These are phyloP conservation scores for Dryas integrifolia DNA, from an alignment of 331 rosid species.

Conservation along the genomic window DNA sequence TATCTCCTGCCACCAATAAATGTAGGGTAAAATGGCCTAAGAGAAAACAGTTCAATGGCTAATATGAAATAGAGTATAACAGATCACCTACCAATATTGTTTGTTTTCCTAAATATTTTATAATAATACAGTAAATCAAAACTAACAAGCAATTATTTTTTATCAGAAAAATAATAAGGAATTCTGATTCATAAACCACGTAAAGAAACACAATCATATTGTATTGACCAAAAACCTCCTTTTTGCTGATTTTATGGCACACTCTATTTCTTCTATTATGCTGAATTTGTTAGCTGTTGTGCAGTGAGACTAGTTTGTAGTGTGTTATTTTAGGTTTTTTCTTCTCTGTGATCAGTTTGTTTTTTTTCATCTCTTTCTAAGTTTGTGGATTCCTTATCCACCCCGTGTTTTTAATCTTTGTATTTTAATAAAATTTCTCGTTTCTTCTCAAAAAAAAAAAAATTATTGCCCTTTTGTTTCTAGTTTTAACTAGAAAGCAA, in stretches of 20 bases:
- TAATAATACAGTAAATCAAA: not conserved
- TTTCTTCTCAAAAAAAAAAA: too few relatives aligned
- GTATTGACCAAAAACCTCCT: not conserved
- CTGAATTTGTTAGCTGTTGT: too few relatives aligned
- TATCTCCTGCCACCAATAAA: not conserved
- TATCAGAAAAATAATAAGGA: not conserved
- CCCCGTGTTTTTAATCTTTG: too few relatives aligned
- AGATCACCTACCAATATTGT: not conserved
- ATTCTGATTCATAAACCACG: conserved; percentile 1
- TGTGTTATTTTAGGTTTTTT: too few relatives aligned
- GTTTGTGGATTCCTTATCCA: too few relatives aligned
- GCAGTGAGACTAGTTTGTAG: too few relatives aligned
- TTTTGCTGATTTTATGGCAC: not conserved
- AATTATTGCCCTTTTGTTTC: not conserved
- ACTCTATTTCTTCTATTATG: too few relatives aligned
- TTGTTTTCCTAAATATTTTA: not conserved
- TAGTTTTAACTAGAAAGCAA: not conserved
- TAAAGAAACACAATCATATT: not conserved
- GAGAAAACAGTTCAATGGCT: conserved; percentile 7
- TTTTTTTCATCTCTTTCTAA: too few relatives aligned
- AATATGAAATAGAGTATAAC: not conserved
- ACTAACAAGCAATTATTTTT: too few relatives aligned
- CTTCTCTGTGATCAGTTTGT: too few relatives aligned
- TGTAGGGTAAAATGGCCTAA: not conserved
- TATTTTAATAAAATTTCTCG: too few relatives aligned